Evolutionary conservation across 2,329 filamentous ascomycete species (phyloP).

Genomic region (Ophiostoma australiae): DNA sequence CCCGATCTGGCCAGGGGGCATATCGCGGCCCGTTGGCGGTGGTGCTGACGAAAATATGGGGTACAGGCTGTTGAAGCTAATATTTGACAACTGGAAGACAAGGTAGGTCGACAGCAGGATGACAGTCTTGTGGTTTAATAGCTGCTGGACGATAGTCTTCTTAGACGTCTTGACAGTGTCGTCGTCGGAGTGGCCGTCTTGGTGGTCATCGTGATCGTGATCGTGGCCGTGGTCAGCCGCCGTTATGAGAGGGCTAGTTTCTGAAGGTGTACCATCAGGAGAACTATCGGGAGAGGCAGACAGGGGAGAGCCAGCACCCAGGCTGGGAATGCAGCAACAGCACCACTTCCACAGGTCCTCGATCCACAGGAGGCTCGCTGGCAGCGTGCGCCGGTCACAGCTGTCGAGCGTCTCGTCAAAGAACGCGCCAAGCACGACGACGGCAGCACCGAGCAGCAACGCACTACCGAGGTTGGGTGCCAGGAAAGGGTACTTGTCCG

Average conservation of each 20-base stretch:
- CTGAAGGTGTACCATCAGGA: not conserved
- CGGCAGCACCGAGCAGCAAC: slow-evolving; percentile 63
- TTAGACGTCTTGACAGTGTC: slow-evolving; percentile 32
- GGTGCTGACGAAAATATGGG: slow-evolving; percentile 81
- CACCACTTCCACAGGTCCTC: slow-evolving; percentile 33
- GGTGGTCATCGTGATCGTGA: slow-evolving; percentile 29
- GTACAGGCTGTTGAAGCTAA: slow-evolving; percentile 91
- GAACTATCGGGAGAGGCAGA: not conserved
- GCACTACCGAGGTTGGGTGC: slow-evolving; percentile 78
- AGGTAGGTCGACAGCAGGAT: slow-evolving; percentile 80
- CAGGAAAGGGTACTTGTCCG: slow-evolving; percentile 69
- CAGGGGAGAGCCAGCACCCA: not conserved
- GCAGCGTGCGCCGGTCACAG: slow-evolving; percentile 27
- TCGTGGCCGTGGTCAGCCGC: not conserved
- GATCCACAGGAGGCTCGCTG: slow-evolving; percentile 32
- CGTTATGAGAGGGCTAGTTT: slow-evolving; percentile 16
- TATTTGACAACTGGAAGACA: slow-evolving; percentile 89
- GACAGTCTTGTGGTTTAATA: slow-evolving; percentile 77
- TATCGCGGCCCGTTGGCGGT: slow-evolving; percentile 68
- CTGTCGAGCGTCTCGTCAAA: slow-evolving; percentile 79
- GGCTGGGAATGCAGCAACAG: slow-evolving; percentile 6
- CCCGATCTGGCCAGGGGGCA: slow-evolving; percentile 77
- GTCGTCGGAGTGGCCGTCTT: slow-evolving; percentile 42
- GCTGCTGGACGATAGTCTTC: slow-evolving; percentile 42
- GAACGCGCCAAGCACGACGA: slow-evolving; percentile 70